Evolutionary conservation across 1,284 basidiomycete species (phyloP).

Genomic region (Erythrobasidium hasegawianum): DNA sequence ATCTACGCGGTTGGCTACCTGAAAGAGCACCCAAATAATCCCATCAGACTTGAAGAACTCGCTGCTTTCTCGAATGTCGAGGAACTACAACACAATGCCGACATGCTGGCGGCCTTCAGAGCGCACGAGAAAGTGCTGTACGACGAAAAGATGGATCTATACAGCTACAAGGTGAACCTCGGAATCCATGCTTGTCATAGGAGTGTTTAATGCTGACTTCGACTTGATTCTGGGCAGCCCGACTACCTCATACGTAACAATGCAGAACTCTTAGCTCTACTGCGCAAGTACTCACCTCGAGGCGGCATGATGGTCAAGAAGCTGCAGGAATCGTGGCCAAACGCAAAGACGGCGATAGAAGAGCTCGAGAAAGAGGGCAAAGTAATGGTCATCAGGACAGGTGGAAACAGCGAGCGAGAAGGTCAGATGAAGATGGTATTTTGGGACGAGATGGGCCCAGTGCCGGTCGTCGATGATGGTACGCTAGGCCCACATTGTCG

Average conservation of each 20-base stretch:
- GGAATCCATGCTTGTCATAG: too few species aligned
- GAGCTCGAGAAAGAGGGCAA: constrained; percentile 82
- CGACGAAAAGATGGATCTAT: constrained; percentile 76
- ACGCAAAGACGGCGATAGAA: constrained; percentile 72
- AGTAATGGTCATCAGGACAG: constrained; percentile 74
- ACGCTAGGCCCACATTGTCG: constrained; percentile 40
- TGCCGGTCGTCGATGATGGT: constrained; percentile 70
- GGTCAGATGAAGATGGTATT: constrained; percentile 81
- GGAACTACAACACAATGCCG: constrained; percentile 62
- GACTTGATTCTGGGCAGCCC: too few species aligned
- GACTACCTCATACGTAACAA: constrained; percentile 82
- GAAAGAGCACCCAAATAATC: constrained; percentile 52
- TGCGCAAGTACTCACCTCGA: constrained; percentile 70
- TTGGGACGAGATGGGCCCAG: constrained; percentile 78
- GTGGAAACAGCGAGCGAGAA: constrained; percentile 58
- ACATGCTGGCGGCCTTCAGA: constrained; percentile 71
- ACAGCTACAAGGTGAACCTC: constrained; percentile 69
- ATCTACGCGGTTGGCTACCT: constrained; percentile 77
- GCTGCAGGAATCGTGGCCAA: constrained; percentile 84
- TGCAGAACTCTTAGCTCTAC: constrained; percentile 71
- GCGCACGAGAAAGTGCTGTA: constrained; percentile 71
- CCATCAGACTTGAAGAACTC: constrained; percentile 44
- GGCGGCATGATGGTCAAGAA: constrained; percentile 78
- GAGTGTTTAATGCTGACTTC: too few species aligned
- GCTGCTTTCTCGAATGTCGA: constrained; percentile 41